Percentiles rank a stretch among this genome's conserved stretches.
Evolutionary conservation across 2,329 filamentous ascomycete genomes (phyloP).

Genomic region (Arthrobotrys conoides): DNA sequence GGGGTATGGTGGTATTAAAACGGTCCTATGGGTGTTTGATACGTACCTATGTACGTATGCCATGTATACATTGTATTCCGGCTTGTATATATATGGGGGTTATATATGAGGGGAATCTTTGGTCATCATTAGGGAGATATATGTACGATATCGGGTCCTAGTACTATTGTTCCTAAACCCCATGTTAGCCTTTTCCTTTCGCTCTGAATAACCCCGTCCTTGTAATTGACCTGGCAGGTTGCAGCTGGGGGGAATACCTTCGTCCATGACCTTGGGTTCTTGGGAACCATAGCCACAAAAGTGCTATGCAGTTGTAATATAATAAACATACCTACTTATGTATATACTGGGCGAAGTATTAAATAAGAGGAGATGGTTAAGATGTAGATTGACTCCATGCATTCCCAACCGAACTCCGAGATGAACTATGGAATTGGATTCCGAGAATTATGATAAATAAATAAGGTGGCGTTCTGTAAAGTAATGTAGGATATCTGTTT

Average conservation of each 20-base stretch:
- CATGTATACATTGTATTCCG: too few relatives aligned
- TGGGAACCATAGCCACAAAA: slow-evolving; percentile 11
- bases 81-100: too few relatives aligned
- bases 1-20: slow-evolving; percentile 6
- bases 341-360: not conserved
- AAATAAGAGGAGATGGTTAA: not conserved
- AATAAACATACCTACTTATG: not conserved
- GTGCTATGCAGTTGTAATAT: too few relatives aligned
- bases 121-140: not conserved
- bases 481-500: too few relatives aligned
- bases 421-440: not conserved
- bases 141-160: slow-evolving; percentile 12
- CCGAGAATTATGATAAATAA: too few relatives aligned
- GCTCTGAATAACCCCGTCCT: not conserved
- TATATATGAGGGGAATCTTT: not conserved
- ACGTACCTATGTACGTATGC: slow-evolving; percentile 25
- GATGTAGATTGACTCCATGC: not conserved
- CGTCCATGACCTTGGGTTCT: not conserved
- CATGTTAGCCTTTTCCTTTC: slow-evolving; percentile 4
- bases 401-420: slow-evolving; percentile 1
- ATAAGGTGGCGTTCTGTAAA: too few relatives aligned
- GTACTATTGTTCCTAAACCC: slow-evolving; percentile 3
- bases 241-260: not conserved
- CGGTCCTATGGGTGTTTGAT: slow-evolving; percentile 35
- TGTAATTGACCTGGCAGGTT: not conserved